Evolutionary conservation across 2,329 filamentous ascomycete genomes (phyloP), one percentile per base, ranked within the genome.

Genomic region (Plectosphaerella sp.): DNA sequence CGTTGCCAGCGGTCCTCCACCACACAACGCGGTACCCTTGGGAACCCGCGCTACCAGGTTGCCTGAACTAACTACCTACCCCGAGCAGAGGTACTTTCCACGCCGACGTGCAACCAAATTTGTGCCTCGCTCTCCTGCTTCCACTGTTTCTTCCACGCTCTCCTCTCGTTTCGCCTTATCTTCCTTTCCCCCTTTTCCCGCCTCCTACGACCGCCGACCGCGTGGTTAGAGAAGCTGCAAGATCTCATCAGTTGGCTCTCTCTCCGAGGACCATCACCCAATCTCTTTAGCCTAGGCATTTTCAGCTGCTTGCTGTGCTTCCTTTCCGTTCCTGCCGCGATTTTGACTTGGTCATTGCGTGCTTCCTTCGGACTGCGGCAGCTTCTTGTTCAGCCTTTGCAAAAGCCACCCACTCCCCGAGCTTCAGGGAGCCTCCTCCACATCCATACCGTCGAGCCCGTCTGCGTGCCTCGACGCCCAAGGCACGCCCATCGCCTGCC

Each of bases 371-470:
- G 28, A 33, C 28, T 45, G 53, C 48, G n/a, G 53, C 52, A 54
- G 35, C 36, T 55, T 36, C 46, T 43, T 49, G 37, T 52, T 43
- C 52, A 50, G 43, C 45, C 45, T 55, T 46, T 51, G 53, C 51
- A 51, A 49, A 22, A 33, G 28, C 28, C 28, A 33, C 28, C 2
- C 45, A 47, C 55, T 57, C 51, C 55, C 55, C 51, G 55, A 55
- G 55, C 53, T 57, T 37, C 55, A 49, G 48, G 53, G 55, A 55
- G 55, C 53, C 49, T 51, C 50, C 50, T 49, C 47, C 52, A 50
- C 50, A 48, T 49, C 43, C 52, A 50, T 57, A 50, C 48, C 53
- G 51, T 57, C 51, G 11, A 33, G 28, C 28, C 28, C 22, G 8
- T 33, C 28, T 33, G 28, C 28, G 28, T 33, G 28, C 28, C 28